These are phyloP conservation scores for Phialophora tarda DNA, from an alignment of 2,329 filamentous ascomycete genomes.

Conservation along the genomic window DNA sequence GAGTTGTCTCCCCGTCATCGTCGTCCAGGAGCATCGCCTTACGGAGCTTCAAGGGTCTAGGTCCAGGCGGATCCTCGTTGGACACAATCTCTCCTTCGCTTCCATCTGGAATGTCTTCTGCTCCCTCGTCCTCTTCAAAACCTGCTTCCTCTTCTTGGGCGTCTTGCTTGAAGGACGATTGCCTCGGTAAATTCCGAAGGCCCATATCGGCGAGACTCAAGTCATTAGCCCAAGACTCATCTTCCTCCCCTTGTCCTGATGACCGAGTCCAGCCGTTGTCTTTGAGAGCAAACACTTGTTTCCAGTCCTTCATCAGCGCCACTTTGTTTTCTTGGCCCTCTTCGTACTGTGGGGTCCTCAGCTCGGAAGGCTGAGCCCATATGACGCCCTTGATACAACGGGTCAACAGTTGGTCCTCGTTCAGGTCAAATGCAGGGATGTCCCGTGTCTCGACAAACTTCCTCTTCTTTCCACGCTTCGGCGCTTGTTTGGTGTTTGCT, in stretches of 20 bases:
- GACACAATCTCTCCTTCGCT: neutral
- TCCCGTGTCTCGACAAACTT: conserved; percentile 37
- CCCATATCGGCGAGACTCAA: conserved; percentile 40
- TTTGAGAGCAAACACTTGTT: conserved; percentile 47
- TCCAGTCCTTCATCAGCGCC: conserved; percentile 54
- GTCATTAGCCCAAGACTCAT: conserved; percentile 41
- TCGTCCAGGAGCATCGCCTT: neutral
- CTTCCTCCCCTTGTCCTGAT: conserved; percentile 14
- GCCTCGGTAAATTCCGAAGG: conserved; percentile 29
- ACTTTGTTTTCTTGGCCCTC: conserved; percentile 51
- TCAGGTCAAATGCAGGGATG: conserved; percentile 22
- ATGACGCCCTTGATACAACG: conserved; percentile 48
- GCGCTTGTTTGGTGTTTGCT: conserved; percentile 14
- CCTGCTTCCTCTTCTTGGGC: conserved; percentile 14
- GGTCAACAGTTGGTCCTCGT: conserved; percentile 32
- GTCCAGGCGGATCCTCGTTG: neutral
- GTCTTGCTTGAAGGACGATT: conserved; percentile 19
- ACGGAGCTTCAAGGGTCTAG: neutral
- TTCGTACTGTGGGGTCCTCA: conserved; percentile 44
- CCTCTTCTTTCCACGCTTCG: conserved; percentile 38
- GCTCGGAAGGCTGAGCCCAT: conserved; percentile 46
- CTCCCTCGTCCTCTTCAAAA: conserved; percentile 23
- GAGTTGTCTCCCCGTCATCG: conserved; percentile 4
- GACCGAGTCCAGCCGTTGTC: conserved; percentile 30
- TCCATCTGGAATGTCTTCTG: conserved; percentile 23